Evolutionary conservation across 345 rosid genomes (phyloP), one percentile per base, ranked within the genome.

Genomic region (Orychophragmus violaceus): DNA sequence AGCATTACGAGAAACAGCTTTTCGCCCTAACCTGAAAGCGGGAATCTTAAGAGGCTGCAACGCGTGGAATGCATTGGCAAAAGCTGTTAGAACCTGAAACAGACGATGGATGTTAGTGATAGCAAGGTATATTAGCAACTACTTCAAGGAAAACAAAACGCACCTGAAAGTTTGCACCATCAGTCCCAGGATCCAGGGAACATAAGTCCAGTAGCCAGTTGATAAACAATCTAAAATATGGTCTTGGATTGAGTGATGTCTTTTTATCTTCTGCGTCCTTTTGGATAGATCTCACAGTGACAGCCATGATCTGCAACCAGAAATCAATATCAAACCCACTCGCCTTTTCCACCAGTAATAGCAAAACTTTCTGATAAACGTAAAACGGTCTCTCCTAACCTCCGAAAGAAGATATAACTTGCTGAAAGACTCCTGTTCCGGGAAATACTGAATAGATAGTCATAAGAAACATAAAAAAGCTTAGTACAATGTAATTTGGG

Each of bases 31-130:
- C 99, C 99, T 88, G 86, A 94, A 94, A 14, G 89, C 82, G 69
- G 97, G 97, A 74, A 88, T 84, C 80, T 87, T 90, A 25, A 88
- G 89, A 27, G 99, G 99, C 75, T 94, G 97, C 78, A 90, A 71
- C 36, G 75, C 80, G 72, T 94, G 99, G 72, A 94, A 94, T 64
- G 97, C 85, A 72, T 77, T 82, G 48, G 97, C 95, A 79, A 94
- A 90, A 25, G 95, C 82, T 49, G 81, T 79, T 77, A 90, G 83
- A 72, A 94, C 84, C 99, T 94, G 95, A 60, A 74, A 39, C 66
- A 11, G 35, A 41, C 35, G 45, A 70, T 41, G 8, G 3, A 68
- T 41, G 44, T 77, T 64, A 81, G 77, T 45, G 23, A 17, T 37
- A 48, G 18, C 18, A 36, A 36, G 27, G 48, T 30, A 19, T 36